Evolutionary conservation across 139 green algal genomes (phyloP).

Genomic region (Volvox africanus): DNA sequence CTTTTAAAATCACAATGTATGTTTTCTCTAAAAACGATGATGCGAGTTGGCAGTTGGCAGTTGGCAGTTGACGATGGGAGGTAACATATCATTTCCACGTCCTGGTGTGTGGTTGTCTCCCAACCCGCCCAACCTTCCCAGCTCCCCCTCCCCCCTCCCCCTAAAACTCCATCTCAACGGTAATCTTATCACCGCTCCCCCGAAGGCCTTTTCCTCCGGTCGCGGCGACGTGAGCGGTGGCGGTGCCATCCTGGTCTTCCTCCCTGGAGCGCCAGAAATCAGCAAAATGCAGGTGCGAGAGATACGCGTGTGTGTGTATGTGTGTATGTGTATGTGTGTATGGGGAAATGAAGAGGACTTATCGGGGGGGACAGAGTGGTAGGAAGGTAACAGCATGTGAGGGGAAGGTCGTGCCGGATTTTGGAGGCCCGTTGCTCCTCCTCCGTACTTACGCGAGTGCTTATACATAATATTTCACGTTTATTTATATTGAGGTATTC

Average conservation of each 20-base stretch:
- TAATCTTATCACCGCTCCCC: neutral
- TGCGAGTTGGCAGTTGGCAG: neutral
- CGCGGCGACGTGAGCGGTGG: conserved; percentile 42
- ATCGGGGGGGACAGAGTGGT: neutral
- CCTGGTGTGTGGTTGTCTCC: too few species aligned
- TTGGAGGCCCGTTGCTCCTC: too few species aligned
- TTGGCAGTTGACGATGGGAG: neutral
- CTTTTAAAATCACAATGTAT: too few species aligned
- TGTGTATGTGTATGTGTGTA: too few species aligned
- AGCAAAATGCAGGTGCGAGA: conserved; percentile 25
- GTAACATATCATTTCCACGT: too few species aligned
- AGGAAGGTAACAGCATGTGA: neutral
- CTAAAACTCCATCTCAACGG: too few species aligned
- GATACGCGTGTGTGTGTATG: too few species aligned
- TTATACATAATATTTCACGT: too few species aligned
- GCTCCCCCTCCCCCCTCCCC: neutral
- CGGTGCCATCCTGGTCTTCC: conserved; percentile 89
- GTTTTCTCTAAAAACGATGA: too few species aligned
- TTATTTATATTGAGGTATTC: too few species aligned
- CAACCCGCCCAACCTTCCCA: neutral
- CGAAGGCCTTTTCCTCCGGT: conserved; percentile 24
- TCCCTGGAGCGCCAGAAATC: conserved; percentile 88
- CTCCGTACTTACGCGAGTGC: too few species aligned
- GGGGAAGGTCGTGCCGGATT: too few species aligned
- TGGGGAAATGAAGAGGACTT: neutral